phyloP scores from a whole-genome alignment of 192 early-diverging fungal species.

The Backusella macrospora region DNA sequence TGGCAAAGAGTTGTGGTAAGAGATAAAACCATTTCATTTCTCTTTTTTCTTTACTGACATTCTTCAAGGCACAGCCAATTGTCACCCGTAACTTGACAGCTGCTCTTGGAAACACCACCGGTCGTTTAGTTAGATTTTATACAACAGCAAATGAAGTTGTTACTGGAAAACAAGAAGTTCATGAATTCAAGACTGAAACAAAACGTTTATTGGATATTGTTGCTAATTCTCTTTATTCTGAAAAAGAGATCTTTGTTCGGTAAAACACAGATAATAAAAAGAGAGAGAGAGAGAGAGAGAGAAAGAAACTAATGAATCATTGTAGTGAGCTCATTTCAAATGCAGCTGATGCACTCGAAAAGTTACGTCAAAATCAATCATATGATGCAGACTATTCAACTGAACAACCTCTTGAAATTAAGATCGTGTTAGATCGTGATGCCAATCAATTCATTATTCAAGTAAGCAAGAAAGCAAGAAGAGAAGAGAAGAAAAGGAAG shows the following conservation, averaged over 20 bases:
- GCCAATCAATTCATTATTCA: conserved; percentile 59
- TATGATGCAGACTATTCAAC: conserved; percentile 40
- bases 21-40: no score
- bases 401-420: conserved; percentile 61
- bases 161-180: conserved; percentile 35
- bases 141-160: conserved; percentile 24
- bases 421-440: conserved; percentile 55
- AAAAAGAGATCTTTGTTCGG: conserved; percentile 60
- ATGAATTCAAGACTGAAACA: conserved; percentile 63
- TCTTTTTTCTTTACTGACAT: no score
- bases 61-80: conserved; percentile 11
- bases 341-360: conserved; percentile 67
- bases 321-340: conserved; percentile 64
- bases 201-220: conserved; percentile 65
- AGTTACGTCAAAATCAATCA: conserved; percentile 57
- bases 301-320: background rate
- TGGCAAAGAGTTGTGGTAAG: conserved; percentile 11
- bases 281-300: background rate
- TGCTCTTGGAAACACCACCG: background rate
- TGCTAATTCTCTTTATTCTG: conserved; percentile 65
- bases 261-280: conserved; percentile 15
- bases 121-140: background rate
- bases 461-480: conserved; percentile 1
- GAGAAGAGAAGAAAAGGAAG: background rate
- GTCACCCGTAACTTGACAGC: background rate